Conservation (phyloP, 2,329 filamentous ascomycete species). For the Scytalidium sp. region DNA sequence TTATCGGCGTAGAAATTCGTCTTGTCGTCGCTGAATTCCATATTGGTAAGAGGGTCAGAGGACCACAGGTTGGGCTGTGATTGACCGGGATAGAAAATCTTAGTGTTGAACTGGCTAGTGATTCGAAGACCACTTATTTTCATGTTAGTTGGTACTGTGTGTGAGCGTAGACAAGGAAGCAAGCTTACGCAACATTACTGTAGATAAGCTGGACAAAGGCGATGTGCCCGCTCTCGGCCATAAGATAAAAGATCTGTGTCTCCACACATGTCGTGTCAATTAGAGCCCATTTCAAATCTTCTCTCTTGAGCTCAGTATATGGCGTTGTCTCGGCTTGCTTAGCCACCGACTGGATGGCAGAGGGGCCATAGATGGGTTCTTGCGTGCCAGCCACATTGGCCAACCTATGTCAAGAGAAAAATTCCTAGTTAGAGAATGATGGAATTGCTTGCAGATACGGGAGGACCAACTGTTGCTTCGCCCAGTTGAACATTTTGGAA, state of each 20-base stretch:
- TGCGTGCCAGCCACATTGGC: slow-evolving; percentile 88
- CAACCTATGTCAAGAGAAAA: slow-evolving; percentile 43
- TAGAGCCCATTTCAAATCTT: slow-evolving; percentile 79
- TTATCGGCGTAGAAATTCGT: slow-evolving; percentile 82
- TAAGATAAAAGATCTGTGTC: slow-evolving; percentile 92
- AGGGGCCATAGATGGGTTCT: slow-evolving; percentile 91
- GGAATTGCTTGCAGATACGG: slow-evolving; percentile 10
- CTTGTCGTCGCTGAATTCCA: slow-evolving; percentile 81
- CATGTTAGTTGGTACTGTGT: slow-evolving; percentile 21
- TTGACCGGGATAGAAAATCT: slow-evolving; percentile 75
- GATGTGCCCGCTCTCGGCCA: slow-evolving; percentile 71
- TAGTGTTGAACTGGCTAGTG: slow-evolving; percentile 91
- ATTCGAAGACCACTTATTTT: slow-evolving; percentile 74
- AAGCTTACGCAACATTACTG: slow-evolving; percentile 86
- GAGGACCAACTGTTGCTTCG: slow-evolving; percentile 76
- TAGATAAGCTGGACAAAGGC: slow-evolving; percentile 91
- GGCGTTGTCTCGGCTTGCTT: slow-evolving; percentile 74
- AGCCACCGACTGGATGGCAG: slow-evolving; percentile 81
- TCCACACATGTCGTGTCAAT: slow-evolving; percentile 87
- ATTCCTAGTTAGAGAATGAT: slow-evolving; percentile 17
- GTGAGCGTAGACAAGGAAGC: slow-evolving; percentile 8
- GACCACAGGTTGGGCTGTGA: slow-evolving; percentile 79
- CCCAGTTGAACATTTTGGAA: slow-evolving; percentile 83
- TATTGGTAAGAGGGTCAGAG: slow-evolving; percentile 73
- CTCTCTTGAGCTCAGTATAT: slow-evolving; percentile 74